A percentile compares a stretch with the other conserved stretches of the same genome.
Conservation (phyloP, 1,284 basidiomycete species). For the Chondrostereum purpureum region DNA sequence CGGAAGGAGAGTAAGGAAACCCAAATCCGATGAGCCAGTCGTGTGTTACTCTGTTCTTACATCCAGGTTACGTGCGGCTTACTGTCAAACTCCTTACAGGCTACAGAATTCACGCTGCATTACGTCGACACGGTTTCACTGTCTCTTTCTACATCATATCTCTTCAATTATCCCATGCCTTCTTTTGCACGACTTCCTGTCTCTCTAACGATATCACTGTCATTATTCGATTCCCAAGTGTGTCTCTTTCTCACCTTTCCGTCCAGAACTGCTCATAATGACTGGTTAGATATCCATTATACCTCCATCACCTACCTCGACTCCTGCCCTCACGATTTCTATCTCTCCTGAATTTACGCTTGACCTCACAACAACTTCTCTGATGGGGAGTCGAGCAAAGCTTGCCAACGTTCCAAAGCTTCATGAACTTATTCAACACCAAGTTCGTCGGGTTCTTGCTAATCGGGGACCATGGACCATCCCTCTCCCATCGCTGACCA, state of each 20-base stretch:
- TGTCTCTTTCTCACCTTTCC: constrained; percentile 18
- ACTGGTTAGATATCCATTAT: constrained; percentile 38
- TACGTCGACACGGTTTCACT: constrained; percentile 70
- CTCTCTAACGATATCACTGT: constrained; percentile 69
- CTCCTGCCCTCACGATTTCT: constrained; percentile 50
- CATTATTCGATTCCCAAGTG: constrained; percentile 68
- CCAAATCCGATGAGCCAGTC: constrained; percentile 1
- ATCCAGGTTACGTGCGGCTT: not conserved
- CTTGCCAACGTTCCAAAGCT: constrained; percentile 79
- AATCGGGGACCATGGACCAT: constrained; percentile 65
- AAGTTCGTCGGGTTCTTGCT: constrained; percentile 54
- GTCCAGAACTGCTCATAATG: no score
- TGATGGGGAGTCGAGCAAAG: constrained; percentile 79
- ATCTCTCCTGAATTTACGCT: constrained; percentile 63
- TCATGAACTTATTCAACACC: constrained; percentile 74
- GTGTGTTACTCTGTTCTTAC: not conserved
- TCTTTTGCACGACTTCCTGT: constrained; percentile 77
- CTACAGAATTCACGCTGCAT: constrained; percentile 56
- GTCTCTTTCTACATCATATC: constrained; percentile 73
- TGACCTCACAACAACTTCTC: constrained; percentile 66
- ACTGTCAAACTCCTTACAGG: constrained; percentile 25
- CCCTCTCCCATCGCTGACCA: constrained; percentile 57
- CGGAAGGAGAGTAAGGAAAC: constrained; percentile 37
- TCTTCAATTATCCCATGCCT: constrained; percentile 77
- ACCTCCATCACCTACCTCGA: constrained; percentile 41